A percentile compares a stretch with the other conserved stretches of the same genome.
Evolutionary conservation across 1,284 basidiomycete species (phyloP).

Genomic region (Entoloma clypeatum): DNA sequence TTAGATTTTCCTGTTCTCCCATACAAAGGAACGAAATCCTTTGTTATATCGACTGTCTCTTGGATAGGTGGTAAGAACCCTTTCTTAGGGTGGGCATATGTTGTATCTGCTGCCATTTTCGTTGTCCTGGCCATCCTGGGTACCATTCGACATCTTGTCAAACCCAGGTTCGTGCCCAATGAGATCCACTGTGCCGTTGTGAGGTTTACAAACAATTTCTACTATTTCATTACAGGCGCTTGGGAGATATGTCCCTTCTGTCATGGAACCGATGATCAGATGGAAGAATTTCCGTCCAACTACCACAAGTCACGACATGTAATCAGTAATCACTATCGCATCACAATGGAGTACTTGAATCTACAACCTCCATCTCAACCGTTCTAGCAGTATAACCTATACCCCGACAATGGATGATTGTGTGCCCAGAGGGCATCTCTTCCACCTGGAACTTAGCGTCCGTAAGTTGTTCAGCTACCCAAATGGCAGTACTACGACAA

Average conservation of each 20-base stretch:
- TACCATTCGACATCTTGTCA: conserved; percentile 89
- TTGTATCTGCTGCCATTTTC: conserved; percentile 85
- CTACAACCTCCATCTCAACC: conserved; percentile 1
- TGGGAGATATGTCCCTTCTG: conserved; percentile 81
- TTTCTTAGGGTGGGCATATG: conserved; percentile 97
- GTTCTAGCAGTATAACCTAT: conserved; percentile 49
- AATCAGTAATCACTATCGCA: too few relatives aligned
- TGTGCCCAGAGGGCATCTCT: conserved; percentile 33
- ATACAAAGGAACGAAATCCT: conserved; percentile 93
- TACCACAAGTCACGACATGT: too few relatives aligned
- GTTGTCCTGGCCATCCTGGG: conserved; percentile 85
- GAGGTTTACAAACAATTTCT: conserved; percentile 8
- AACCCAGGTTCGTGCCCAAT: conserved; percentile 70
- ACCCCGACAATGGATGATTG: conserved; percentile 51
- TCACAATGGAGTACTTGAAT: conserved; percentile 11
- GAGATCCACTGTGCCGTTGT: conserved; percentile 5
- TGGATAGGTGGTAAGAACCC: conserved; percentile 99
- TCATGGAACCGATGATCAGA: conserved; percentile 73
- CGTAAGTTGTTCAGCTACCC: conserved; percentile 62
- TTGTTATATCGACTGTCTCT: conserved; percentile 95
- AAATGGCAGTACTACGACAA: conserved; percentile 60
- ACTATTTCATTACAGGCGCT: conserved; percentile 44
- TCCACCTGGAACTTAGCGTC: conserved; percentile 55
- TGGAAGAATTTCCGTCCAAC: conserved; percentile 11
- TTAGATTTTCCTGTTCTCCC: conserved; percentile 91